Conservation (phyloP, 768 basidiomycete species). For the Agaricus blazei region DNA sequence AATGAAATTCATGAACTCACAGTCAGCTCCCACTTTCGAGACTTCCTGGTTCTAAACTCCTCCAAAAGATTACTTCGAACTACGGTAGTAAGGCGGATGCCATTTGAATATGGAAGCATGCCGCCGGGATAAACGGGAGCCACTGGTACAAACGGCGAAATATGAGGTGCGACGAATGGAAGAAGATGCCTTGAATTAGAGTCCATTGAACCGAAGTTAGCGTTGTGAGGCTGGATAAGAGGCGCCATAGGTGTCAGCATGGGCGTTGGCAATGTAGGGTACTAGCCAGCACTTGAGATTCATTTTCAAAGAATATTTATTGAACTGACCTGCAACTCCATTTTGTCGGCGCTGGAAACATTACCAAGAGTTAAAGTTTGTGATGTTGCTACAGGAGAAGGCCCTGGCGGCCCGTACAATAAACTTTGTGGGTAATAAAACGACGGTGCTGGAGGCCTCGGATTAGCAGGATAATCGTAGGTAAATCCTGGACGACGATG, state of each 20-base stretch:
- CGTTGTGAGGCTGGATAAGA: slow-evolving; percentile 22
- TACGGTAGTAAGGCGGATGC: slow-evolving; percentile 1
- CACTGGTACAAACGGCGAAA: slow-evolving; percentile 4
- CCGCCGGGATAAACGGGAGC: slow-evolving; percentile 2
- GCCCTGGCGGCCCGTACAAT: slow-evolving; percentile 2
- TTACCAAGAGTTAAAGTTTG: not conserved
- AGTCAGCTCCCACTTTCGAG: slow-evolving; percentile 75
- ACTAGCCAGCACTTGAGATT: not conserved
- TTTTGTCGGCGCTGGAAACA: slow-evolving; percentile 5
- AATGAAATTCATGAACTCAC: slow-evolving; percentile 33
- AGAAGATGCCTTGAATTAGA: not conserved
- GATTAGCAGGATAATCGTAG: slow-evolving; percentile 5
- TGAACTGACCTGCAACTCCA: slow-evolving; percentile 6
- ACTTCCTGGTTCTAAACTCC: slow-evolving; percentile 79
- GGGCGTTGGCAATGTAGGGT: slow-evolving; percentile 1
- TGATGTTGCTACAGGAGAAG: slow-evolving; percentile 4
- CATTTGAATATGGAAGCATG: slow-evolving; percentile 1
- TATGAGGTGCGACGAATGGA: slow-evolving; percentile 2
- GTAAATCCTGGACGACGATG: slow-evolving; percentile 6
- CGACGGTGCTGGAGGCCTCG: slow-evolving; percentile 6
- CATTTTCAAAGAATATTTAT: not conserved
- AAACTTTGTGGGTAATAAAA: slow-evolving; percentile 12
- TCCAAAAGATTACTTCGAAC: slow-evolving; percentile 45
- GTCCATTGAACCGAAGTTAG: slow-evolving; percentile 33
- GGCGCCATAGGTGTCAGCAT: slow-evolving; percentile 7